Evolutionary conservation across 2,329 filamentous ascomycete species (phyloP), one percentile per base, ranked within the genome.

Genomic region (Onygena corvina): DNA sequence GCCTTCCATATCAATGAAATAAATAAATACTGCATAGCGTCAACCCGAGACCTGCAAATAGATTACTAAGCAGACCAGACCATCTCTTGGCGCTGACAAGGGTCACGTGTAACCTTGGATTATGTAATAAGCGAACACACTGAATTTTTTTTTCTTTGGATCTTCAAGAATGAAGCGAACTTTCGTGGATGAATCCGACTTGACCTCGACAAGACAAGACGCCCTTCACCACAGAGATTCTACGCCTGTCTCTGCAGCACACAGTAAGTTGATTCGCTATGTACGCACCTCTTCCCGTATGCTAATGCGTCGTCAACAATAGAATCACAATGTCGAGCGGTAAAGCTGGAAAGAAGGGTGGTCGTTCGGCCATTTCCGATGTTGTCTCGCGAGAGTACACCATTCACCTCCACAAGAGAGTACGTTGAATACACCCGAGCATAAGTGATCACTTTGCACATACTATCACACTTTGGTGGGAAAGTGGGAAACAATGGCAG

Each of bases 351-450:
- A 84, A 83, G 77, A 84, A 84, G 76, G 64, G 72, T 62, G 71
- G 73, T 67, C 86, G 89, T 71, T 94, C 87, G 74, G 93, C 93
- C 77, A 94, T 98, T 74, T 83, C 87, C 75, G 90, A 98, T 76
- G 93, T 98, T 71, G 90, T 98, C 73, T 84, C 92, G 67, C 87
- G 92, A 81, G 93, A 98, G 80, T 98, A 98, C 83, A 98, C 92
- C 75, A 96, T 98, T 78, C 90, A 98, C 82, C 78, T 98, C 66
- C 92, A 98, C 86, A 96, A 94, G 86, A 85, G 90, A 76, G 86
- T 93, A 89, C 72, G 84, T 84, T 71, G 64, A 66, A 51, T 12
- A 33, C 11, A 46, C 21, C 21, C 11, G 12, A 14, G 21, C 36
- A 14, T 27, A n/a, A 8, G 12, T 23, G 27, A 42, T 42, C 14